phyloP scores from a whole-genome alignment of 176 grass and related monocot genomes.

The Puya raimondii region DNA sequence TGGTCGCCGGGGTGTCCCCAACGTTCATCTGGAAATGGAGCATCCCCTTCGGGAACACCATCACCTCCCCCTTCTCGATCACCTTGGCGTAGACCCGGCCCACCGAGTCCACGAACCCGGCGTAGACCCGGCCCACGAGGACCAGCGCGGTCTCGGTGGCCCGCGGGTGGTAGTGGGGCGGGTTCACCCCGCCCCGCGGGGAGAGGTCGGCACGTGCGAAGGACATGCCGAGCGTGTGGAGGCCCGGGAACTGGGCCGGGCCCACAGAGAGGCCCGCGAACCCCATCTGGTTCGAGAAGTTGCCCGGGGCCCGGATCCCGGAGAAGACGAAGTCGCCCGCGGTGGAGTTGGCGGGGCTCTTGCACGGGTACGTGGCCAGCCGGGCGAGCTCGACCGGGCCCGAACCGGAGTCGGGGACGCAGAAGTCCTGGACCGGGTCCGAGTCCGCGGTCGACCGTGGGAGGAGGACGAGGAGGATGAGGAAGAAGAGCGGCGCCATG shows the following conservation, averaged over 20 bases:
- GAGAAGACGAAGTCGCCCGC: conserved; percentile 60
- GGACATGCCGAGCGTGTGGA: conserved; percentile 68
- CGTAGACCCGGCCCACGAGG: conserved; percentile 48
- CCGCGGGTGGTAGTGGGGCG: conserved; percentile 73
- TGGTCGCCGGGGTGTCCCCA: conserved; percentile 38
- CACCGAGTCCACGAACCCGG: conserved; percentile 59
- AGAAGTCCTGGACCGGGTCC: conserved; percentile 71
- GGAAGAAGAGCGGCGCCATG: conserved; percentile 6
- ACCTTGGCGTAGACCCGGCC: conserved; percentile 65
- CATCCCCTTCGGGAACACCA: conserved; percentile 70
- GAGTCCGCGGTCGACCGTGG: conserved; percentile 25
- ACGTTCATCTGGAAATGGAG: conserved; percentile 86
- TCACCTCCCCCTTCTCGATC: conserved; percentile 59
- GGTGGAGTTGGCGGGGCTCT: conserved; percentile 47
- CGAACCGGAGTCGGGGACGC: conserved; percentile 53
- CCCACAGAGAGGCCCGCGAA: conserved; percentile 57
- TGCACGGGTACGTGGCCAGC: conserved; percentile 45
- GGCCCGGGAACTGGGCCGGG: conserved; percentile 51
- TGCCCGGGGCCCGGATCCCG: conserved; percentile 37
- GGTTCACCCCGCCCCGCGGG: conserved; percentile 49
- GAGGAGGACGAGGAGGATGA: conserved; percentile 27
- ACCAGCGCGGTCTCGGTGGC: conserved; percentile 77
- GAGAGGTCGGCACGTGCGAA: conserved; percentile 73
- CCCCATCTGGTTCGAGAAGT: conserved; percentile 47
- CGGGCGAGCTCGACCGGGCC: conserved; percentile 28